Conservation (phyloP, 1,284 basidiomycete genomes). For the Pascua guehoae region DNA sequence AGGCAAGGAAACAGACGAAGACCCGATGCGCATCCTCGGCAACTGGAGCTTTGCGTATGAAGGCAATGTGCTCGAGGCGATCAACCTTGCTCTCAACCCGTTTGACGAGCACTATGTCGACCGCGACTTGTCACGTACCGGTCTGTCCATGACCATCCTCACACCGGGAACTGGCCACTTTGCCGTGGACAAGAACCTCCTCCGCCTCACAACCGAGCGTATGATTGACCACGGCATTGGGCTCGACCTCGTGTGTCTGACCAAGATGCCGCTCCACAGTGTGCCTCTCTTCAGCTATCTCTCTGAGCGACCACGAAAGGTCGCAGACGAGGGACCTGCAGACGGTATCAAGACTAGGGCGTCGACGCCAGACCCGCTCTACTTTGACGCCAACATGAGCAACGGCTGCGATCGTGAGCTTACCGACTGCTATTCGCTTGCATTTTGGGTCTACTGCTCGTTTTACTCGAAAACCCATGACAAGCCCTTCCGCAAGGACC, state of each 20-base stretch:
- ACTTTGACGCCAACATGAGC: conserved; percentile 59
- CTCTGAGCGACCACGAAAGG: conserved; percentile 46
- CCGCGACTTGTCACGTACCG: conserved; percentile 89
- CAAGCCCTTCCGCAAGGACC: conserved; percentile 74
- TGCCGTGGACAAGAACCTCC: conserved; percentile 81
- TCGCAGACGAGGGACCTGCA: background rate
- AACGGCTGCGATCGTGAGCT: conserved; percentile 34
- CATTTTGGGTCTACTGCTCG: conserved; percentile 48
- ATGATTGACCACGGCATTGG: conserved; percentile 92
- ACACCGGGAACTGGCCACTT: conserved; percentile 95
- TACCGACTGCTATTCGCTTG: conserved; percentile 45
- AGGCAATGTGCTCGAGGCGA: conserved; percentile 88
- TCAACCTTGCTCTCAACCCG: conserved; percentile 89
- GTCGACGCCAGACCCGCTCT: conserved; percentile 66
- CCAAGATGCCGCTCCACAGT: conserved; percentile 88
- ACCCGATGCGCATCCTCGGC: conserved; percentile 43
- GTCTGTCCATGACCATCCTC: conserved; percentile 76
- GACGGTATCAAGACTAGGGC: conserved; percentile 18
- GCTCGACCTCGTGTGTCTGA: conserved; percentile 82
- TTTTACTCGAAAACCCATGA: conserved; percentile 50
- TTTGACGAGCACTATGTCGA: conserved; percentile 95
- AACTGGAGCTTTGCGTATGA: conserved; percentile 65
- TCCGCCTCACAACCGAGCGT: conserved; percentile 90
- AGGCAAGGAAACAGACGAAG: conserved; percentile 20
- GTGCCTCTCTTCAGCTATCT: conserved; percentile 78